phyloP scores from a whole-genome alignment of 345 rosid genomes.

The Acer campestre region DNA sequence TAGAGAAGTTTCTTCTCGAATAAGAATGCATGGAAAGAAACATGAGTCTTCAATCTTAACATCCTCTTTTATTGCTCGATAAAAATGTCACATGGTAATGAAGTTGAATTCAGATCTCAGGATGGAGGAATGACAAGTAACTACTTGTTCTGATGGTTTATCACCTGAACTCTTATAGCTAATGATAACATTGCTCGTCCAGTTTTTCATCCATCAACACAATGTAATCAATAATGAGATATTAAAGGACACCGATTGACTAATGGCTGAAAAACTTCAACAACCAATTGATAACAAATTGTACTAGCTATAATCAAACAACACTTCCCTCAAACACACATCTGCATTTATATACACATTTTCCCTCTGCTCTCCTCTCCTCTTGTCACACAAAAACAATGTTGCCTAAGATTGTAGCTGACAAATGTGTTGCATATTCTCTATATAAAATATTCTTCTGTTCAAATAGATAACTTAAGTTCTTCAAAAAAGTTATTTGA shows the following conservation, averaged over 20 bases:
- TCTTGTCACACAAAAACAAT: background rate
- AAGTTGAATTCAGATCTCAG: background rate
- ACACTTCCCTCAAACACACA: background rate
- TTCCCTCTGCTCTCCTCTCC: background rate
- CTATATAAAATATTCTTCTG: background rate
- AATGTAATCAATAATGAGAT: background rate
- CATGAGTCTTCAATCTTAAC: background rate
- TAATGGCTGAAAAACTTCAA: background rate
- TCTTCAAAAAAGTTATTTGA: background rate
- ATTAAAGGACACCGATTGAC: background rate
- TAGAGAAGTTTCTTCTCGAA: background rate
- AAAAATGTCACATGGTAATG: background rate
- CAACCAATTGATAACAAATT: background rate
- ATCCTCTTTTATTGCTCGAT: background rate
- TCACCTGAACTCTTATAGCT: background rate
- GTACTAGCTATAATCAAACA: background rate
- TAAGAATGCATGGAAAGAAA: background rate
- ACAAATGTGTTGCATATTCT: background rate
- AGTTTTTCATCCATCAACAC: background rate
- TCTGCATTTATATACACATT: background rate
- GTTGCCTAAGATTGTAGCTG: slow-evolving; percentile 3
- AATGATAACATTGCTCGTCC: background rate
- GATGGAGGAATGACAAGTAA: background rate
- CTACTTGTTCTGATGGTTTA: background rate
- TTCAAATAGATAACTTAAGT: background rate